These are phyloP conservation scores for Macadamia tetraphylla DNA, from an alignment of 164 flowering plant genomes.

Conservation along the genomic window DNA sequence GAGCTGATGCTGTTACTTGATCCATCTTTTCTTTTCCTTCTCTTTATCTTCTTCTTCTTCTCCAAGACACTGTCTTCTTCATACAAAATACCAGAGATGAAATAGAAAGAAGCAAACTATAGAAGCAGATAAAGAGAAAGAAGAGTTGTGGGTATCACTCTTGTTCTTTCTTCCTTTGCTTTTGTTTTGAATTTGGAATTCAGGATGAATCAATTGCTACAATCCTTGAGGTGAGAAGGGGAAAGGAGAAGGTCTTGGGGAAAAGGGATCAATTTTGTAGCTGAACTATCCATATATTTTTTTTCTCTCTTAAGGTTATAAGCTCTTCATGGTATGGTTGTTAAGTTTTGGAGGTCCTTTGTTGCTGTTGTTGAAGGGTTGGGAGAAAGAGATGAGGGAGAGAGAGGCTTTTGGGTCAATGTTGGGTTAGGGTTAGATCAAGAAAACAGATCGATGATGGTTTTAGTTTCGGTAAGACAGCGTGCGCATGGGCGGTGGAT, in stretches of 20 bases:
- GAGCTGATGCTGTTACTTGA: slow-evolving; percentile 53
- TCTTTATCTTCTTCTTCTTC: background rate
- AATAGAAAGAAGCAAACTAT: background rate
- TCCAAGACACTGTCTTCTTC: background rate
- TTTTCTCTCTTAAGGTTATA: slow-evolving; percentile 4
- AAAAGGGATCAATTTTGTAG: slow-evolving; percentile 36
- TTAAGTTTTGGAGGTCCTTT: slow-evolving; percentile 4
- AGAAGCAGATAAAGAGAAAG: background rate
- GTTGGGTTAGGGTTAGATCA: slow-evolving; percentile 61
- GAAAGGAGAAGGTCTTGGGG: slow-evolving; percentile 15
- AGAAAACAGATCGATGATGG: slow-evolving; percentile 34
- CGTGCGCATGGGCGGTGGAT: slow-evolving; percentile 77
- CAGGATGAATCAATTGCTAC: slow-evolving; percentile 12
- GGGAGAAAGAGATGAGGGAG: slow-evolving; percentile 13
- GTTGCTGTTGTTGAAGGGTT: slow-evolving; percentile 24
- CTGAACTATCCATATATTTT: slow-evolving; percentile 23
- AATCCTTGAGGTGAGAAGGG: slow-evolving; percentile 18
- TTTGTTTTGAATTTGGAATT: no score
- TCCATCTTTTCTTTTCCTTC: slow-evolving; percentile 39
- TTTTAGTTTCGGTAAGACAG: slow-evolving; percentile 49
- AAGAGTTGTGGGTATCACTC: no score
- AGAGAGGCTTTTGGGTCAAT: slow-evolving; percentile 10
- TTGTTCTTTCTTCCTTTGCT: no score
- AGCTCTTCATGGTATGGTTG: slow-evolving; percentile 4
- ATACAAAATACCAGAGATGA: background rate